These are phyloP conservation scores for Trichophyton mentagrophytes DNA, from an alignment of 2,329 filamentous ascomycete genomes.

Conservation along the genomic window DNA sequence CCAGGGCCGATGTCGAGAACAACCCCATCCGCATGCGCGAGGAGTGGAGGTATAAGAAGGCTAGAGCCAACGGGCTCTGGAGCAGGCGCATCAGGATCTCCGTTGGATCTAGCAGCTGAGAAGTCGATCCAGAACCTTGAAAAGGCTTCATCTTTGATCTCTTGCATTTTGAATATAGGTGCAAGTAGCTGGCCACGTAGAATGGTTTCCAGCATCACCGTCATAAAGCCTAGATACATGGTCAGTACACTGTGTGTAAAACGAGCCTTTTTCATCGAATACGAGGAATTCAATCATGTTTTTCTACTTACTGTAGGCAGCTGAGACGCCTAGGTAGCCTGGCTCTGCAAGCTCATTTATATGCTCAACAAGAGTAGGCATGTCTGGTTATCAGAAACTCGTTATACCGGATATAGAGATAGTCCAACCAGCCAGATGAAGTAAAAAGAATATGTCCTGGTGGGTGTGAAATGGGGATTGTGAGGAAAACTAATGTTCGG, in stretches of 20 bases:
- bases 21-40: slow-evolving; percentile 29
- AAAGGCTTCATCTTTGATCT: slow-evolving; percentile 30
- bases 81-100: slow-evolving; percentile 6
- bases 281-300: not conserved
- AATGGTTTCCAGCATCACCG: slow-evolving; percentile 22
- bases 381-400: not conserved
- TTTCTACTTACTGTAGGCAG: not conserved
- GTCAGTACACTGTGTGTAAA: not conserved
- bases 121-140: slow-evolving; percentile 31
- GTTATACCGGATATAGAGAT: not conserved
- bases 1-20: slow-evolving; percentile 43
- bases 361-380: not conserved
- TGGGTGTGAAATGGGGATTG: not conserved
- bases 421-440: too few species aligned
- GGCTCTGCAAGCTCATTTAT: slow-evolving; percentile 1
- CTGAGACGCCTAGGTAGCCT: not conserved
- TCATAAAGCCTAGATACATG: slow-evolving; percentile 20
- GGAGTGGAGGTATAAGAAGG: slow-evolving; percentile 30
- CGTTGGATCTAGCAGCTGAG: slow-evolving; percentile 11
- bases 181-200: slow-evolving; percentile 24
- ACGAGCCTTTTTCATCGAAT: not conserved
- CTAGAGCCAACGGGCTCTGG: slow-evolving; percentile 20
- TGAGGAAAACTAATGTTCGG: not conserved
- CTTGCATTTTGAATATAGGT: slow-evolving; percentile 20
- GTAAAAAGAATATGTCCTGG: not conserved